Evolutionary conservation across 176 grass and related monocot species (phyloP).

Genomic region (Triticum urartu): DNA sequence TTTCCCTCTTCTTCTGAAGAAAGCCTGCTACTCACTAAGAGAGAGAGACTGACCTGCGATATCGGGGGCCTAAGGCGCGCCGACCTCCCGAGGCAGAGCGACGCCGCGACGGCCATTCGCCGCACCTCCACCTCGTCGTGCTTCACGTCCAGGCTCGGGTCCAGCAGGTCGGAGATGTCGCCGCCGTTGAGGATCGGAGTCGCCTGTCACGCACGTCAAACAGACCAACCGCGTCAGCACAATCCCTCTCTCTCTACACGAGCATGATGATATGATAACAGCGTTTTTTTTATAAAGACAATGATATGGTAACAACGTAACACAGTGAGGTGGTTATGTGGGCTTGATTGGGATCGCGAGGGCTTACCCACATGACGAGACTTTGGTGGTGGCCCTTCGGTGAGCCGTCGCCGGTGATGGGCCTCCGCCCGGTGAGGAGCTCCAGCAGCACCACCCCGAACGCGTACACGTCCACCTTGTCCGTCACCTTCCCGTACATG

Average conservation of each 20-base stretch:
- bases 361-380: slow-evolving; percentile 92
- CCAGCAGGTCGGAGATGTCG: slow-evolving; percentile 62
- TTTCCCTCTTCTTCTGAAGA: neutral
- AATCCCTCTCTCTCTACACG: neutral
- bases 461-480: slow-evolving; percentile 94
- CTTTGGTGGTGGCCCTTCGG: slow-evolving; percentile 72
- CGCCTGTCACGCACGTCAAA: slow-evolving; percentile 38
- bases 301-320: neutral
- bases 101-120: slow-evolving; percentile 66
- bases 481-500: slow-evolving; percentile 96
- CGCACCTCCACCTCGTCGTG: slow-evolving; percentile 56
- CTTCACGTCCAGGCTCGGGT: slow-evolving; percentile 56
- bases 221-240: neutral
- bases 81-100: slow-evolving; percentile 72
- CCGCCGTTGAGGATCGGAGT: slow-evolving; percentile 66
- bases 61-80: slow-evolving; percentile 73
- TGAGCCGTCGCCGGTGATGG: slow-evolving; percentile 63
- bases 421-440: slow-evolving; percentile 81
- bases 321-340: neutral
- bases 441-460: slow-evolving; percentile 97
- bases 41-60: slow-evolving; percentile 42
- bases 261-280: neutral
- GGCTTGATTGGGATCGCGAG: neutral
- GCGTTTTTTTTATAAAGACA: neutral
- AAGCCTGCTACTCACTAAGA: neutral